Conservation (phyloP, 2,329 filamentous ascomycete genomes). For the Alternaria metachromatica region DNA sequence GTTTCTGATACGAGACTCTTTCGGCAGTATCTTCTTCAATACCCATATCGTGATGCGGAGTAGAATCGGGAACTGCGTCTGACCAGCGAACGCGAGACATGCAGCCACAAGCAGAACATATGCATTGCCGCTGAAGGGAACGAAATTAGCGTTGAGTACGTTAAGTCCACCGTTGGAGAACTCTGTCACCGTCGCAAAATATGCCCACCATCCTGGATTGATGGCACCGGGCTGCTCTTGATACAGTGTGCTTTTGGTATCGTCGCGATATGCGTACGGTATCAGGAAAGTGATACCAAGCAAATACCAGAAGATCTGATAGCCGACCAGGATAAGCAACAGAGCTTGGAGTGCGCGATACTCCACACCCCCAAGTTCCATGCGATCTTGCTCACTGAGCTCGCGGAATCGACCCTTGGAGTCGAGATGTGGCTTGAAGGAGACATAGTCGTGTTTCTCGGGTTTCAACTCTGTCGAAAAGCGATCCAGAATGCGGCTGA, state of each 20-base stretch:
- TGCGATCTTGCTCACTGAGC: slow-evolving; percentile 52
- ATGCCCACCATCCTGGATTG: slow-evolving; percentile 42
- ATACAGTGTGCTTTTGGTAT: slow-evolving; percentile 51
- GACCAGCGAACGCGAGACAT: slow-evolving; percentile 59
- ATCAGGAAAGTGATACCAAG: slow-evolving; percentile 59
- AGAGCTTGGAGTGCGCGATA: slow-evolving; percentile 59
- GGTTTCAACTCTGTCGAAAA: slow-evolving; percentile 29
- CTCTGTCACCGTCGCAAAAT: slow-evolving; percentile 58
- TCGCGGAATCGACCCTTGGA: slow-evolving; percentile 39
- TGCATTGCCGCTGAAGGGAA: slow-evolving; percentile 61
- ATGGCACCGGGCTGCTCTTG: slow-evolving; percentile 46
- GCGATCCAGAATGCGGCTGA: slow-evolving; percentile 25
- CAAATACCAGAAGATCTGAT: slow-evolving; percentile 40
- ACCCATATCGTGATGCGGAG: slow-evolving; percentile 66
- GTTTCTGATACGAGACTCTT: slow-evolving; percentile 49
- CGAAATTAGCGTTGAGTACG: slow-evolving; percentile 65
- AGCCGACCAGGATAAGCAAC: slow-evolving; percentile 55
- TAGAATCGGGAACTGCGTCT: slow-evolving; percentile 65
- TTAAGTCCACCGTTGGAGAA: slow-evolving; percentile 62
- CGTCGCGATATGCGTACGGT: slow-evolving; percentile 51
- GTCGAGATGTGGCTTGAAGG: slow-evolving; percentile 41
- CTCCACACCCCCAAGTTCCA: slow-evolving; percentile 60
- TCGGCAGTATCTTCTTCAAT: slow-evolving; percentile 57
- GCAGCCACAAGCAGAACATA: slow-evolving; percentile 58
- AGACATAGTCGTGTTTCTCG: slow-evolving; percentile 38